Evolutionary conservation across 2,329 filamentous ascomycete species (phyloP), one percentile per base, ranked within the genome.

Genomic region (Moelleriella libera): DNA sequence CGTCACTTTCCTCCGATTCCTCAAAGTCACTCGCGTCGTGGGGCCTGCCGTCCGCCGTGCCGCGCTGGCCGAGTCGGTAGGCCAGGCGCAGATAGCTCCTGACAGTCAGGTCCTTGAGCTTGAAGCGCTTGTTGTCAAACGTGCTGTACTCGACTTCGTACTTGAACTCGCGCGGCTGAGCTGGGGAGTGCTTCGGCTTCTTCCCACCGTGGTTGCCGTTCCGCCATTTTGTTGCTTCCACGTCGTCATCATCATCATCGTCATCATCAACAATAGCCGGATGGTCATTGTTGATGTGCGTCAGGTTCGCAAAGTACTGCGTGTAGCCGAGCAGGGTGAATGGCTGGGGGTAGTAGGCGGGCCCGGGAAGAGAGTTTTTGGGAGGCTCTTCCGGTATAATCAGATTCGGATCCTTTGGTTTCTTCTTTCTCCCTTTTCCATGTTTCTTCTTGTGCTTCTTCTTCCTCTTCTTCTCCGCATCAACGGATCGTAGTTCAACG

Each of bases 231-330:
- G 63, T 62, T n/a, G 60, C 52, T 8, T 53, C 52, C 9, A 53
- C 49, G 11, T 55, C 49, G 6, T 21, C 21, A 3, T 21, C 21
- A 3, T 21, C 21, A 21, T 21, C 21, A 21, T 21, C 21, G 3
- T 21, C 21, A 21, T 21, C 21, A 21, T 61, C 63, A 8, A 62
- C 55, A 2, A 64, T 58, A 10, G 11, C 46, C 21, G 44, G 2
- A 11, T 45, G 6, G 50, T 85, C 78, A 55, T 88, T 85, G 66
- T 97, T 94, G 65, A 95, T 82, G 49, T 78, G 68, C 0, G 90
- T 97, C n/a, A 98, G 68, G 62, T 98, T 98, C 51, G 90, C 88
- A 63, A 80, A 96, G 63, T 94, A 96, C 58, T 98, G 92, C 4
- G 80, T 88, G 63, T 88, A 96, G 5, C 86, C 80, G 3, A 83